Evolutionary conservation across 2,329 filamentous ascomycete genomes (phyloP), one percentile per base, ranked within the genome.

Genomic region (Trichoderma sp.): DNA sequence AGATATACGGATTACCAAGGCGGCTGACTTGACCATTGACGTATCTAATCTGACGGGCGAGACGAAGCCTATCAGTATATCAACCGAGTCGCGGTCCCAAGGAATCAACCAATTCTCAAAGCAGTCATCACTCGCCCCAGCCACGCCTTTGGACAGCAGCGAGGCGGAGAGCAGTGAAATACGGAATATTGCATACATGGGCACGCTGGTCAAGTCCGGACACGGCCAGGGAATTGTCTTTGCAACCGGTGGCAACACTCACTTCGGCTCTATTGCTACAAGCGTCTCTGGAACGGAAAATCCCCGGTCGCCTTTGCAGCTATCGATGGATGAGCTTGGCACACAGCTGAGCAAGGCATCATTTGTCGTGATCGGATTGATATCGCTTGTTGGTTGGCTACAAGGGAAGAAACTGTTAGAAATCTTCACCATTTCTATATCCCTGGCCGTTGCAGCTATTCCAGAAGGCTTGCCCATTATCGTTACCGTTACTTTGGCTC

Each of bases 211-310:
- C 39, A 93, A 95, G 73, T 97, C 95, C 43, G 96, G 96, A 13
- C 91, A 99, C 76, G 96, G 96, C 0, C 94, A 97, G 78, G 96
- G 96, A 54, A 90, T 99, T 73, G 96, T 99, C n/a, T 96, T 97
- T 78, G 94, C 94, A 10, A 99, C 96, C 7, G 96, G 96, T 67
- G 91, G 92, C 37, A 89, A 92, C 69, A 99, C 96, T 0, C 94
- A 98, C 75, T 98, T 99, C 79, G 96, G 96, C 52, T 95, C 93
- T 60, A 99, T 99, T 74, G 97, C 95, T 24, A 91, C 94, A 18
- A 97, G 94, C 65, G 87, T 99, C 30, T 94, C 95, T 59, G 93
- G 96, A 71, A 99, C 97, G 32, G 96, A 98, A 79, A 97, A 94
- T 75, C 96, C 96, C 0, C 87, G 96, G 54, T 99, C 96, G 4